These are phyloP conservation scores for Fistulinella prunicolor DNA, from an alignment of 768 basidiomycete species.

Conservation along the genomic window DNA sequence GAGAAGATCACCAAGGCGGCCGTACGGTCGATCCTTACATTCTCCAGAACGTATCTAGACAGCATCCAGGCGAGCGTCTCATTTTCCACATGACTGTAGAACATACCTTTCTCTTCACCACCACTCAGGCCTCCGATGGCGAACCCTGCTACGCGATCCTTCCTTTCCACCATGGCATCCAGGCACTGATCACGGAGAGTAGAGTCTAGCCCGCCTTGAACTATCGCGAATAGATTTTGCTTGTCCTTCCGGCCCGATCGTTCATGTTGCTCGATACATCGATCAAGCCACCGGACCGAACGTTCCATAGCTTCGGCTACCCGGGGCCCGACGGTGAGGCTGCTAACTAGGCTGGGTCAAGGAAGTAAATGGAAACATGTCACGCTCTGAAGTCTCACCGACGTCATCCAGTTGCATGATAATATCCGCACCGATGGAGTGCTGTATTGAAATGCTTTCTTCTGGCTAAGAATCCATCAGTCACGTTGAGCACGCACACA, in stretches of 20 bases:
- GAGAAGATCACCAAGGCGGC: constrained; percentile 3
- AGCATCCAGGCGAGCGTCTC: constrained; percentile 1
- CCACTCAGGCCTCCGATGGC: constrained; percentile 90
- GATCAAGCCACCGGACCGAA: constrained; percentile 86
- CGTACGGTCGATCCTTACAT: constrained; percentile 48
- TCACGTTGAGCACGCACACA: not conserved
- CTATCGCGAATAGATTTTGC: constrained; percentile 90
- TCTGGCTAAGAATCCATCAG: constrained; percentile 57
- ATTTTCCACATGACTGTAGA: constrained; percentile 4
- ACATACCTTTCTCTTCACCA: constrained; percentile 84
- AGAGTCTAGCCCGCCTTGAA: constrained; percentile 82
- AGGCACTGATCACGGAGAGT: constrained; percentile 71
- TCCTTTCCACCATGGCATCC: constrained; percentile 77
- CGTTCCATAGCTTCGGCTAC: constrained; percentile 88
- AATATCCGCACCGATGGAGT: constrained; percentile 88
- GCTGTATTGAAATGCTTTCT: constrained; percentile 88
- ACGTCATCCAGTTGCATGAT: constrained; percentile 96
- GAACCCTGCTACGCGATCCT: constrained; percentile 78
- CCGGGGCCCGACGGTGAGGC: constrained; percentile 74
- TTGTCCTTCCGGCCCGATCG: constrained; percentile 56
- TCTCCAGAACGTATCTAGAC: constrained; percentile 75
- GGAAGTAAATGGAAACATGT: not conserved
- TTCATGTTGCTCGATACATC: constrained; percentile 78
- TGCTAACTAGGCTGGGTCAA: constrained; percentile 53
- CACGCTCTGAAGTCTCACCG: constrained; percentile 44